Evolutionary conservation across 805 yeast genomes (phyloP).

Genomic region (Wickerhamiella qilinensis): DNA sequence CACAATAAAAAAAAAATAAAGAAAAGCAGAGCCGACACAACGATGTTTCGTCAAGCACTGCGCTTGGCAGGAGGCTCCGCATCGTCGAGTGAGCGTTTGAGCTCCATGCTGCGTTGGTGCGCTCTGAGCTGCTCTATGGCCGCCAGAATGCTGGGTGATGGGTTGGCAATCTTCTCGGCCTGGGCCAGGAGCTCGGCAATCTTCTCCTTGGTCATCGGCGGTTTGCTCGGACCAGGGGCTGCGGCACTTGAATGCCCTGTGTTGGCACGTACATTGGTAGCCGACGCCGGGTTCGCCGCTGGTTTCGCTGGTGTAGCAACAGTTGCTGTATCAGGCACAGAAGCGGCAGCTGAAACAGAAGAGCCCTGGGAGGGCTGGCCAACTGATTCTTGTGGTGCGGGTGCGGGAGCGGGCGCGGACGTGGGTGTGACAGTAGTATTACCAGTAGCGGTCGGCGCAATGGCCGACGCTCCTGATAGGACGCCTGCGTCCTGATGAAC

Average conservation of each 20-base stretch:
- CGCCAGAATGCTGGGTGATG: conserved; percentile 20
- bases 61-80: background rate
- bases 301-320: conserved; percentile 3
- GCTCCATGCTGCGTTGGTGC: conserved; percentile 17
- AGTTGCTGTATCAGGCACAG: background rate
- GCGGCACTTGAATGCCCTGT: background rate
- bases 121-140: conserved; percentile 22
- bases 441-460: conserved; percentile 2
- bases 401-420: background rate
- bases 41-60: background rate
- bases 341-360: background rate
- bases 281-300: conserved; percentile 4
- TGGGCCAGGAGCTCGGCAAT: conserved; percentile 22
- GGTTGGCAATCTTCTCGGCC: conserved; percentile 23
- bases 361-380: background rate
- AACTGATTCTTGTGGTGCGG: background rate
- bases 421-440: conserved; percentile 4
- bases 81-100: conserved; percentile 8
- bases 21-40: too few species aligned
- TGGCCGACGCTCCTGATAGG: too few species aligned
- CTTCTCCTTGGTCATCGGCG: conserved; percentile 17
- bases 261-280: too few species aligned
- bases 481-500: too few species aligned
- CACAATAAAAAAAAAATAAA: too few species aligned
- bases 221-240: conserved; percentile 8